Base-by-base conservation (phyloP, 2,329 filamentous ascomycete species). In the Colletotrichum zoysiae region DNA sequence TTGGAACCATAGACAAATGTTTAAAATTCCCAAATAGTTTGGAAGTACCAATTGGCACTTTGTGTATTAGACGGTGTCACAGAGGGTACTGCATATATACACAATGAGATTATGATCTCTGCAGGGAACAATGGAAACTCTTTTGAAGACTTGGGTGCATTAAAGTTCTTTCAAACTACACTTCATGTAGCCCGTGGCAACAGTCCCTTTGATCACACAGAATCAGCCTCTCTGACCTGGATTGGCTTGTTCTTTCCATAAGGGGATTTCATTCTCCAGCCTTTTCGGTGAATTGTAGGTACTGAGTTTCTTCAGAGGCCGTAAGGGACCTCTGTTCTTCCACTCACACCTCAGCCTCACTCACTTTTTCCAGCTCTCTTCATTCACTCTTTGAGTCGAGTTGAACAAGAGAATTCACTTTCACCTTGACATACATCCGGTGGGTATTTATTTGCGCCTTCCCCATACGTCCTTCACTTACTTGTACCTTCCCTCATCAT, bases 231-330 rank as follows among this genome's bases (percentile, higher is more conserved):
- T 5, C 11, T 48, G 46, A 8, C n/a, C 12, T 48, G 44, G 48
- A 26, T 30, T 5, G 3, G 18, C 12, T 18, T 30, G 5, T 23
- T 18, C 3, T 59, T 14, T 59, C 18, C 8, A 18, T 7, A 30
- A 4, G 44, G n/a, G 26, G 14, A 4, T 16, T 26, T 30, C 20
- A 12, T 42, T 11, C 12, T 20, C 5, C n/a, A 2, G 18, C 5
- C 5, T 38, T n/a, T 14, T n/a, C 30, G n/a, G 30, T 38, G 9
- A 55, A 38, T 6, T 8, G 3, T 4, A 38, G 3, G 8, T 5
- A 2, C 11, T n/a, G 5, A 5, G 1, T 3, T 5, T 5, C 2
- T 14, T 8, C 8, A 12, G 2, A 5, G n/a, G 5, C 2, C 5
- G 16, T 23, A 1, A 16, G 14, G 5, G 26, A 44, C 1, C 5